phyloP scores from a whole-genome alignment of 495 filamentous ascomycete species.

The Penicillium paradoxum region DNA sequence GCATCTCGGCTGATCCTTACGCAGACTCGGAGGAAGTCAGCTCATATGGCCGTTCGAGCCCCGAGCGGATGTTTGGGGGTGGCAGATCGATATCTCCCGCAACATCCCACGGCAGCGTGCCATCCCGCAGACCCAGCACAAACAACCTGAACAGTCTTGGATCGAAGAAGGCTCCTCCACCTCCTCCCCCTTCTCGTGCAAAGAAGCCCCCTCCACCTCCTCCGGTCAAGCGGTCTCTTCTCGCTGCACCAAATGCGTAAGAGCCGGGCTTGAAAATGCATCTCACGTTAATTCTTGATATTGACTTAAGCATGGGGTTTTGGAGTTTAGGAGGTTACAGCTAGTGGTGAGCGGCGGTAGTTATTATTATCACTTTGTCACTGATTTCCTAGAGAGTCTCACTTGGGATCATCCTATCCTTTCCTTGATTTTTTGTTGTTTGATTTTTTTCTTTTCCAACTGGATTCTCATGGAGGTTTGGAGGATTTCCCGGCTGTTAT shows the following conservation, averaged over 20 bases:
- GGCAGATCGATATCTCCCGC: constrained; percentile 57
- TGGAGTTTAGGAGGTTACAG: constrained; percentile 8
- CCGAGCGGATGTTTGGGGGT: constrained; percentile 49
- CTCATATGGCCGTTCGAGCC: constrained; percentile 51
- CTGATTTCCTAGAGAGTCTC: not conserved
- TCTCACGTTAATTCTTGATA: not conserved
- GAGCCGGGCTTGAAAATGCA: not conserved
- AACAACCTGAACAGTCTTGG: constrained; percentile 40
- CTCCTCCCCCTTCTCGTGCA: constrained; percentile 71
- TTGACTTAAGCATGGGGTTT: constrained; percentile 13
- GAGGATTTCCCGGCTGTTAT: not conserved
- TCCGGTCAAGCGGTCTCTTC: constrained; percentile 43
- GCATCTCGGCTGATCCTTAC: constrained; percentile 52
- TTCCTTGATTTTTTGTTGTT: not conserved
- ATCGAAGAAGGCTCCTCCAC: constrained; percentile 69
- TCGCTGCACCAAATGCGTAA: constrained; percentile 31
- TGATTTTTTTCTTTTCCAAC: not conserved
- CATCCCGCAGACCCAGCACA: constrained; percentile 52
- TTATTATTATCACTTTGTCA: constrained; percentile 3
- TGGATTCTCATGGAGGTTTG: not conserved
- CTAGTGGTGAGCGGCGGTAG: not conserved
- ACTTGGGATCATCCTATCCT: not conserved
- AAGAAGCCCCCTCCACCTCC: constrained; percentile 71
- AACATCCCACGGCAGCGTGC: constrained; percentile 56
- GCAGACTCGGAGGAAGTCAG: constrained; percentile 59